Conservation (phyloP, 2,329 filamentous ascomycete species). For the Pseudogymnoascus destructans region DNA sequence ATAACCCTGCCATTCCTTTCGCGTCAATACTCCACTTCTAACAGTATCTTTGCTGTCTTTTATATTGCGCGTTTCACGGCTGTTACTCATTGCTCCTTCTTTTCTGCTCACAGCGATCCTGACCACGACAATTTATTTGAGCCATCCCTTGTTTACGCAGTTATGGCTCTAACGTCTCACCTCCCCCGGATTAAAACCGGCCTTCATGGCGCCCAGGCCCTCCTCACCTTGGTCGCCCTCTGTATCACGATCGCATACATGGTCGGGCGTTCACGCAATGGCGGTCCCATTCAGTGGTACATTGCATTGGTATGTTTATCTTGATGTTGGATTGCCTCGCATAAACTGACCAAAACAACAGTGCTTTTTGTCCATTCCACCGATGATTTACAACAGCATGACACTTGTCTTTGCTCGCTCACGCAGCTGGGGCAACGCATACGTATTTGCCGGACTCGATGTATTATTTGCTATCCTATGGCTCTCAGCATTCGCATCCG, state of each 20-base stretch:
- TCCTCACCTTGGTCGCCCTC: constrained; percentile 43
- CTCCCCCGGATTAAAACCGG: constrained; percentile 35
- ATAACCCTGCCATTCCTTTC: not conserved
- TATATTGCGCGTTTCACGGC: not conserved
- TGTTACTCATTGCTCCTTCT: not conserved
- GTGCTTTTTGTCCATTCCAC: constrained; percentile 52
- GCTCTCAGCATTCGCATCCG: constrained; percentile 53
- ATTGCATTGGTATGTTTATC: constrained; percentile 44
- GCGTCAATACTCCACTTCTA: not conserved
- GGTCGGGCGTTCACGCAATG: constrained; percentile 39
- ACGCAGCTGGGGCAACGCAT: constrained; percentile 46
- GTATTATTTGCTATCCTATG: constrained; percentile 46
- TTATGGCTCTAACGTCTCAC: constrained; percentile 1
- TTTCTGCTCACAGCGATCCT: not conserved
- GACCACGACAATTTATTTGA: not conserved
- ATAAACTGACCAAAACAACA: constrained; percentile 24
- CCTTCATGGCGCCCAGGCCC: constrained; percentile 42
- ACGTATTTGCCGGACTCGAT: constrained; percentile 47
- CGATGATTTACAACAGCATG: constrained; percentile 52
- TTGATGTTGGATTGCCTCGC: not conserved
- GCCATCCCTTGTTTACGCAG: constrained; percentile 5
- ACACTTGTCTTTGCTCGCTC: constrained; percentile 50
- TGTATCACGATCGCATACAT: constrained; percentile 46
- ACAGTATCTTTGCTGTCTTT: not conserved
- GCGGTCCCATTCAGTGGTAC: constrained; percentile 43